Evolutionary conservation across 192 early-diverging fungal species (phyloP), one percentile per base, ranked within the genome.

Genomic region (Paraglomus brasilianum): DNA sequence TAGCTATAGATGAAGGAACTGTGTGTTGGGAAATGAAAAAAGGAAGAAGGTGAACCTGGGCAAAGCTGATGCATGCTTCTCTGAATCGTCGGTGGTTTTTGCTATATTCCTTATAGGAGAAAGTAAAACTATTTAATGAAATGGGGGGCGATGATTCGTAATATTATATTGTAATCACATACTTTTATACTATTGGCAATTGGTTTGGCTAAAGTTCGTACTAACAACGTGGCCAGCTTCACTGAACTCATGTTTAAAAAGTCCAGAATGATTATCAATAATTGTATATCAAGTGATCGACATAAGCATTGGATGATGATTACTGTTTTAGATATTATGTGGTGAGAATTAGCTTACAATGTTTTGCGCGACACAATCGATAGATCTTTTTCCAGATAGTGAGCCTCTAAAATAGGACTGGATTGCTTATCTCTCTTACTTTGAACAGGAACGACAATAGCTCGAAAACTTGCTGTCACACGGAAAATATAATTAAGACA

Each of bases 61-160:
- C 91, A 2, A 92, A 81, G 59, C 83, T 82, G 63, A 92, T 92
- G 72, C 91, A 92, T 7, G 88, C 78, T 46, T 85, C 79, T 48
- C 78, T 80, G 73, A 92, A 92, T 15, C 63, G 69, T 38, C 78
- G 77, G 75, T 86, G 86, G 14, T 71, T 76, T 76, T 85, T 85
- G 24, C 45, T 49, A 70, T 72, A 45, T 39, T 72, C 56, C 74
- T 73, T 24, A 19, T 4, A 47, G 22, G 19, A 57, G 40, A 36
- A 46, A 73, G 24, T 42, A 38, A 22, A 9, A 22, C n/a, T 13
- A 7, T 30, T 30, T 30, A 30, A 30, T 30, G 30, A 30, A 13
- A 55, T 38, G 9, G 40, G 41, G 15, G 36, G 8, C 41, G 8
- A 72, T n/a, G 45, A 38, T 8, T 30, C 21, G 60, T 5, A 6